Evolutionary conservation across 768 basidiomycete species (phyloP).

Genomic region (Chalciporus sphaerocephalus): DNA sequence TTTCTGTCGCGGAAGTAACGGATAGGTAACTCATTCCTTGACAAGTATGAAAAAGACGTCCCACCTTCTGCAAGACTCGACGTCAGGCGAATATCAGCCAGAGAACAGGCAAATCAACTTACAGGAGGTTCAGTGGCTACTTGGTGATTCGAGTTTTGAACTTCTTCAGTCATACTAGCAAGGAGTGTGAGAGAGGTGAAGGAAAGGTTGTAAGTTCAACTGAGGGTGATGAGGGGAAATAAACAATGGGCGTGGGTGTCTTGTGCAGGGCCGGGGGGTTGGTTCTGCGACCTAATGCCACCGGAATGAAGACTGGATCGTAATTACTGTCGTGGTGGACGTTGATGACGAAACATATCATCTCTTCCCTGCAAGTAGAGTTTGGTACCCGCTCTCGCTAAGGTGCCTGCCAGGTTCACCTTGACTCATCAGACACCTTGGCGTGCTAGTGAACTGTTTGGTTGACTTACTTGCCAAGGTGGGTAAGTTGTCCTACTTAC

Average conservation of each 20-base stretch:
- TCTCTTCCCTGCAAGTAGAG: neutral
- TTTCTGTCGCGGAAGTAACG: slow-evolving; percentile 4
- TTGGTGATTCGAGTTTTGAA: neutral
- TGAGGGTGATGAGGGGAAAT: neutral
- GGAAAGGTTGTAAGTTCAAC: no score
- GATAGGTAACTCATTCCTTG: neutral
- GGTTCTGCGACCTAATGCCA: neutral
- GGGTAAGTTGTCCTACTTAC: neutral
- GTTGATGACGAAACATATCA: neutral
- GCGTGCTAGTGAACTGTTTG: no score
- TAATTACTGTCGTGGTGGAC: no score
- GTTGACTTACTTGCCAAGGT: neutral
- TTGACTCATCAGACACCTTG: no score
- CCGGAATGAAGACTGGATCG: neutral
- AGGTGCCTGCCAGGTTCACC: no score
- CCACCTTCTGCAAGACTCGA: slow-evolving; percentile 6
- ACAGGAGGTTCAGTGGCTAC: neutral
- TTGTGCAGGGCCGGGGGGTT: slow-evolving; percentile 1
- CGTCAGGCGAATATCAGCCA: neutral
- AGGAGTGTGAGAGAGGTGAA: neutral
- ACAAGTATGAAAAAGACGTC: neutral
- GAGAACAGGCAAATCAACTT: neutral
- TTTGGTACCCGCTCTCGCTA: no score
- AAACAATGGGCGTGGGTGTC: slow-evolving; percentile 3
- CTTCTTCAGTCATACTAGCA: slow-evolving; percentile 4